These are phyloP conservation scores for Uronychia binucleata DNA, from an alignment of 73 alveolate species.

Conservation along the genomic window DNA sequence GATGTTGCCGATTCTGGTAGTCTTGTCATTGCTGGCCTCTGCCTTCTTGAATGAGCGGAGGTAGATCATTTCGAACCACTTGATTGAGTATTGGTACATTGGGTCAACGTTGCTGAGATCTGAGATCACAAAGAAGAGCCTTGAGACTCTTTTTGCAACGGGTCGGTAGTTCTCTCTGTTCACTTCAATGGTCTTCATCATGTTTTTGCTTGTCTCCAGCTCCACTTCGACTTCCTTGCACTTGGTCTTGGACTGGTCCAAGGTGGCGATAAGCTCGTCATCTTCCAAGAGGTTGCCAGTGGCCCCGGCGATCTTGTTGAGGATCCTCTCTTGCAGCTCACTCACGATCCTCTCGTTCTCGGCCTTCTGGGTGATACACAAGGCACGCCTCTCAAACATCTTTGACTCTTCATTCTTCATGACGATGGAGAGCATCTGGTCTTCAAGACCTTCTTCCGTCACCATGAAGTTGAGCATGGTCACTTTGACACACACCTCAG, in stretches of 20 bases:
- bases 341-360: conserved; percentile 44
- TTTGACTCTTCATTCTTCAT: conserved; percentile 48
- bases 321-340: conserved; percentile 55
- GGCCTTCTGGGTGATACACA: conserved; percentile 34
- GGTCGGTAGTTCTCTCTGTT: conserved; percentile 75
- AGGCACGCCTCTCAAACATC: conserved; percentile 46
- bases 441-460: conserved; percentile 96
- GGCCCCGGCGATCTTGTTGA: conserved; percentile 52
- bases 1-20: conserved; percentile 71
- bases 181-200: conserved; percentile 70
- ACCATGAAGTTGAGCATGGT: conserved; percentile 98
- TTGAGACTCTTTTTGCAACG: conserved; percentile 78
- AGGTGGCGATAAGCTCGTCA: conserved; percentile 74
- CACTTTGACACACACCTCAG: conserved; percentile 99
- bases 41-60: conserved; percentile 61
- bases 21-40: conserved; percentile 52
- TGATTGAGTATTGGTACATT: conserved; percentile 83
- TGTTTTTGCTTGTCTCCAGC: conserved; percentile 68
- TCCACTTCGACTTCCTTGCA: conserved; percentile 67
- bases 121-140: conserved; percentile 80
- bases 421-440: conserved; percentile 75
- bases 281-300: conserved; percentile 81
- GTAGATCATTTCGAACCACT: conserved; percentile 72
- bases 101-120: conserved; percentile 80
- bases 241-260: conserved; percentile 78